Percentiles rank a stretch among this genome's conserved stretches.
Conservation (phyloP, 2,329 filamentous ascomycete species). For the Beauveria sp. region DNA sequence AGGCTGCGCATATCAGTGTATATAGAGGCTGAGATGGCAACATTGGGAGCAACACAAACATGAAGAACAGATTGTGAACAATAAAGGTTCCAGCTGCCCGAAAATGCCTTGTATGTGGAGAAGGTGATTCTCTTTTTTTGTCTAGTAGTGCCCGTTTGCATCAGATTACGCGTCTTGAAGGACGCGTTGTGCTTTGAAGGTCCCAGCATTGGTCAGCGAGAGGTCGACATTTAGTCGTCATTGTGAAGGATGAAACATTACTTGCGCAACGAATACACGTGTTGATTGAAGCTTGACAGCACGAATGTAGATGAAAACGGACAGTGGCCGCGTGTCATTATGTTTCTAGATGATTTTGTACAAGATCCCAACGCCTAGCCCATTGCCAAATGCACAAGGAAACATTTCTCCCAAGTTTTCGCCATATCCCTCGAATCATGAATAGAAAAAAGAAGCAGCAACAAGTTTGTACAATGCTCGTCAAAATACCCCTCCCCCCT, state of each 20-base stretch:
- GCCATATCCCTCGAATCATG: neutral
- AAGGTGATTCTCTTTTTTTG: neutral
- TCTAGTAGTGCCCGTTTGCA: neutral
- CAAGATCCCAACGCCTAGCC: neutral
- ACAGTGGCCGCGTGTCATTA: neutral
- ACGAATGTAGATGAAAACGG: neutral
- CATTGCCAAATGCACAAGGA: neutral
- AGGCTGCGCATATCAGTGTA: conserved; percentile 15
- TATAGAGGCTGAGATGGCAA: neutral
- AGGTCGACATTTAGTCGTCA: neutral
- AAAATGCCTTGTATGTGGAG: neutral
- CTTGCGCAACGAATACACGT: neutral
- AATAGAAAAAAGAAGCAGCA: neutral
- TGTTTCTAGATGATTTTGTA: neutral
- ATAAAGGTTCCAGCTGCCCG: neutral
- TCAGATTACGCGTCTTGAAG: neutral
- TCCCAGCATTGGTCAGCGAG: conserved; percentile 3
- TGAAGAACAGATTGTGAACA: neutral
- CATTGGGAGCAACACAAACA: neutral
- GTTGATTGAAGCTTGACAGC: neutral
- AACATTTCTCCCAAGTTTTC: neutral
- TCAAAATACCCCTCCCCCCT: neutral
- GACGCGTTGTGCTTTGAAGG: neutral
- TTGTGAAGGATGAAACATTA: neutral
- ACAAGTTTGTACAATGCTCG: neutral